Conservation (phyloP, 2,329 filamentous ascomycete genomes). For the Fusarium clavum region DNA sequence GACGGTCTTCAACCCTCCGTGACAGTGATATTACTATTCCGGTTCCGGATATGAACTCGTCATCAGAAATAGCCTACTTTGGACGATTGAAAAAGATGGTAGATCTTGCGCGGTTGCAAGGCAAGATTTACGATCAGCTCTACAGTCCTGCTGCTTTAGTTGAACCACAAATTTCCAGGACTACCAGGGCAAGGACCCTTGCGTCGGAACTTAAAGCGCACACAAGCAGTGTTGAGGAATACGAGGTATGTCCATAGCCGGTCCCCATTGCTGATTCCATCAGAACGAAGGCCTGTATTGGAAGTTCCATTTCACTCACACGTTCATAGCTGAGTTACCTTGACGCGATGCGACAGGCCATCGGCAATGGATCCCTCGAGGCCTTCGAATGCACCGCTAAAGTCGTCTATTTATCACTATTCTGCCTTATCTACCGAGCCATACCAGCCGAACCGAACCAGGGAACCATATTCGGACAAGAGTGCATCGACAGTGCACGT, state of each 20-base stretch:
- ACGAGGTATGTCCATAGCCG: background rate
- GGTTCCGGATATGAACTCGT: background rate
- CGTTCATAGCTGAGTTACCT: background rate
- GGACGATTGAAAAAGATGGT: background rate
- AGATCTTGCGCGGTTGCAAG: background rate
- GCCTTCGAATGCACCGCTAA: background rate
- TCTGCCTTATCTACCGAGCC: background rate
- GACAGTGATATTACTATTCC: background rate
- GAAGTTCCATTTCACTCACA: background rate
- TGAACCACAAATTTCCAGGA: background rate
- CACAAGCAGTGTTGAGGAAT: background rate
- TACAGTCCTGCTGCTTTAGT: background rate
- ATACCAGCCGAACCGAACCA: background rate
- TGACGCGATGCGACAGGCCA: background rate
- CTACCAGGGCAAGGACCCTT: background rate
- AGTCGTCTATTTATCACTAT: background rate
- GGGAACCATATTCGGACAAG: background rate
- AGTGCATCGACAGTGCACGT: background rate
- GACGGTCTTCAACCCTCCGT: background rate
- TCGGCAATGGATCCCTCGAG: background rate
- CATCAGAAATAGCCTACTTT: background rate
- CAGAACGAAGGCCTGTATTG: accelerated
- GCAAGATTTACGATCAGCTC: background rate
- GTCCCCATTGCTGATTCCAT: accelerated
- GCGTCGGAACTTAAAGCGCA: background rate